Evolutionary conservation across 306 rosid species (phyloP), one percentile per base, ranked within the genome.

Genomic region (Lagenaria siceraria): DNA sequence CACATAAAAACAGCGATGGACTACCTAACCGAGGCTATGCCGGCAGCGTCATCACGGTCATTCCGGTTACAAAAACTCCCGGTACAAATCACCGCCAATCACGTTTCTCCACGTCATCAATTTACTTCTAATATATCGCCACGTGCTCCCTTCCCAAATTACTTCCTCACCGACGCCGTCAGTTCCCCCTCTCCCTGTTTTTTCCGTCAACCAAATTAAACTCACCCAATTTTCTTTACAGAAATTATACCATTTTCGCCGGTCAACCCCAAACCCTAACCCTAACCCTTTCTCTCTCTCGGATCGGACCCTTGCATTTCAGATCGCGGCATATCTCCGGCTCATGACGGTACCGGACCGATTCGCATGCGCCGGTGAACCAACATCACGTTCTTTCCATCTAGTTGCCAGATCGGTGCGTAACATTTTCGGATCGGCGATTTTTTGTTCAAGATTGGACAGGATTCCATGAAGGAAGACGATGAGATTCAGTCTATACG

Each of bases 401-500:
- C 46, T n/a, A 38, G 7, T 29, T 62, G 18, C 13, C 53, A 60
- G 83, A 69, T 81, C 78, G 79, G 69, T 17, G 77, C 29, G 51
- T 8, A 22, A 58, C 78, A 46, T 55, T 55, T 29, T 58, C 77
- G 68, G 87, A 86, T 85, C 92, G 86, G 86, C 78, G 80, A 19
- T 9, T 2, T 60, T 8, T 55, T 51, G 74, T 31, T 5, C 70
- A 2, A 17, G 58, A 65, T 53, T 38, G 72, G 38, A 33, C 22
- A 10, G 12, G 75, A 51, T 64, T 48, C 73, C 33, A 90, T 93
- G 97, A 94, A 94, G 55, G 98, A 89, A 38, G 98, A 91, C 59
- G 96, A 92, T 48, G 96, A 94, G 90, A 91, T 92, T 90, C 97
- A 81, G 56, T 90, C 93, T 83, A 83, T 46, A 83, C 78, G 7